phyloP scores from a whole-genome alignment of 805 yeast genomes.

The Priceomyces medius region DNA sequence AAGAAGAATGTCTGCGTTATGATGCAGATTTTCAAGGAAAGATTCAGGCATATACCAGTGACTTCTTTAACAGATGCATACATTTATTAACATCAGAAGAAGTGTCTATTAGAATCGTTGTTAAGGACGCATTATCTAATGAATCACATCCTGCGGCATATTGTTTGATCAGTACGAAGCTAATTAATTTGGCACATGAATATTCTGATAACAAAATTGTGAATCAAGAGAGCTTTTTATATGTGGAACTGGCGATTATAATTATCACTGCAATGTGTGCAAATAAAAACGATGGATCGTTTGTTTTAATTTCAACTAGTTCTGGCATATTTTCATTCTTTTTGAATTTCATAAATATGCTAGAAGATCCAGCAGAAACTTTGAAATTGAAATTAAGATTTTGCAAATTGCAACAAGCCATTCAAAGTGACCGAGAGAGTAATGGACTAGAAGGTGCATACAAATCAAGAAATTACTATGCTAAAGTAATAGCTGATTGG shows the following conservation, averaged over 20 bases:
- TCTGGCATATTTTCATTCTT: slow-evolving; percentile 30
- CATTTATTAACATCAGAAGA: slow-evolving; percentile 47
- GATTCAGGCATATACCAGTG: slow-evolving; percentile 38
- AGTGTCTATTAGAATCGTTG: slow-evolving; percentile 61
- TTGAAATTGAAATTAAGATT: slow-evolving; percentile 44
- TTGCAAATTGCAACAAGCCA: slow-evolving; percentile 35
- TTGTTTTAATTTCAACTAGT: slow-evolving; percentile 29
- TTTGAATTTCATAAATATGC: slow-evolving; percentile 25
- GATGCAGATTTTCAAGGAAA: slow-evolving; percentile 25
- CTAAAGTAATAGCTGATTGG: slow-evolving; percentile 52
- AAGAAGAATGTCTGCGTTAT: slow-evolving; percentile 21
- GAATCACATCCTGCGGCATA: slow-evolving; percentile 63
- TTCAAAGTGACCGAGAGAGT: slow-evolving; percentile 32
- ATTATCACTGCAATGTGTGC: slow-evolving; percentile 42
- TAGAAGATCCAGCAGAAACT: slow-evolving; percentile 27
- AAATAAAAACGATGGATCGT: slow-evolving; percentile 35
- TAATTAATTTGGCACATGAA: slow-evolving; percentile 37
- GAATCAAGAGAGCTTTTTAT: slow-evolving; percentile 30
- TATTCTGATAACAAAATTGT: slow-evolving; percentile 26
- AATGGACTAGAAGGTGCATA: slow-evolving; percentile 46
- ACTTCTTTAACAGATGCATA: slow-evolving; percentile 52
- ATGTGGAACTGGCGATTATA: slow-evolving; percentile 51
- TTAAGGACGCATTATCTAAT: slow-evolving; percentile 66
- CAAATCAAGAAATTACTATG: slow-evolving; percentile 46
- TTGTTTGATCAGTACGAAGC: slow-evolving; percentile 45